A percentile compares a stretch with the other conserved stretches of the same genome.
Conservation (phyloP, 495 filamentous ascomycete species). For the Aspergillus bertholletiae region DNA sequence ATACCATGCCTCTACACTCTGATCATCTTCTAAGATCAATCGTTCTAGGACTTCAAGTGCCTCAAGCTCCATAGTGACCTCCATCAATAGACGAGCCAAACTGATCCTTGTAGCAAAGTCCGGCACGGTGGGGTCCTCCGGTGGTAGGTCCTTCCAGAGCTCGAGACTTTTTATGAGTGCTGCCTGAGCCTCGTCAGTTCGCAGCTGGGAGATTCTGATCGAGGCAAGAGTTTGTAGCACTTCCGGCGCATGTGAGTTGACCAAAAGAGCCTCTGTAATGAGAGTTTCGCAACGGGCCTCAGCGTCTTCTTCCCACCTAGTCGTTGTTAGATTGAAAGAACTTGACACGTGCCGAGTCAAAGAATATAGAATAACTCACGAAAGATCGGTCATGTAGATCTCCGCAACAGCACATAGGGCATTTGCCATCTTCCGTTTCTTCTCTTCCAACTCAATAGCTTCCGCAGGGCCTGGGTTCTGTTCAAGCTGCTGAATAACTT, state of each 20-base stretch:
- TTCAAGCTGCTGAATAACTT: slow-evolving; percentile 56
- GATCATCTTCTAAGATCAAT: slow-evolving; percentile 82
- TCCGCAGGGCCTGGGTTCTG: slow-evolving; percentile 37
- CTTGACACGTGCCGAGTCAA: not conserved
- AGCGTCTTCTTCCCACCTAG: slow-evolving; percentile 81
- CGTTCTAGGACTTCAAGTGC: slow-evolving; percentile 83
- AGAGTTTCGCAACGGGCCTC: slow-evolving; percentile 79
- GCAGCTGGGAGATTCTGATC: slow-evolving; percentile 82
- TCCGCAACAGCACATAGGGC: slow-evolving; percentile 88
- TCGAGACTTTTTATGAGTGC: slow-evolving; percentile 73
- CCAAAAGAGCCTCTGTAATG: slow-evolving; percentile 79
- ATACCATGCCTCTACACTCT: slow-evolving; percentile 95
- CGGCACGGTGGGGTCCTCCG: slow-evolving; percentile 62
- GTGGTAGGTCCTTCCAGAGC: slow-evolving; percentile 72
- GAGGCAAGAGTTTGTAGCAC: slow-evolving; percentile 91
- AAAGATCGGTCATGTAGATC: slow-evolving; percentile 97
- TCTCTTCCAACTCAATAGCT: slow-evolving; percentile 52
- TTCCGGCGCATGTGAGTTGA: slow-evolving; percentile 71
- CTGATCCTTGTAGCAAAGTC: slow-evolving; percentile 81
- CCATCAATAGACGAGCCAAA: slow-evolving; percentile 81
- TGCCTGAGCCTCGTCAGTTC: slow-evolving; percentile 70
- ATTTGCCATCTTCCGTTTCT: slow-evolving; percentile 73
- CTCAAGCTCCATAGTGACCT: slow-evolving; percentile 77
- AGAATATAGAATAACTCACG: slow-evolving; percentile 27
- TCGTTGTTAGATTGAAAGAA: slow-evolving; percentile 8